Evolutionary conservation across 192 early-diverging fungal genomes (phyloP), one percentile per base, ranked within the genome.

Genomic region (Lobulomyces angularis): DNA sequence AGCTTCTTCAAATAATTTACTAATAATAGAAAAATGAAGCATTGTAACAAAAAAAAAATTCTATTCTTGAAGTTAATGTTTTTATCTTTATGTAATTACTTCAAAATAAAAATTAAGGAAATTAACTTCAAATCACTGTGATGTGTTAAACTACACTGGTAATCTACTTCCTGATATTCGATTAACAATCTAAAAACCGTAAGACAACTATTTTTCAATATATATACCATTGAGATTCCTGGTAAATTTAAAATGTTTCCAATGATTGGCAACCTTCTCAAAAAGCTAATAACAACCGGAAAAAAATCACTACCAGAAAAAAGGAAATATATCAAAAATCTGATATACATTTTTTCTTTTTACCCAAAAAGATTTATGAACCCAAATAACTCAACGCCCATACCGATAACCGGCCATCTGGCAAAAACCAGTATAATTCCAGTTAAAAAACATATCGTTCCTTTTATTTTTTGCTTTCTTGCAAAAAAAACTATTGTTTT

Each of bases 351-450:
- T 4, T 8, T 21, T 37, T 6, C 8, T 19, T 26, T 56, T 9
- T 72, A 89, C 84, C 88, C 93, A 79, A 97, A 97, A 34, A 97
- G 59, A 55, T 97, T 97, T 41, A 97, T 70, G 55, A 97, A 95
- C 5, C 93, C 93, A 72, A 95, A 86, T 12, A 75, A 54, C 52
- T 97, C 93, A 32, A 95, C 68, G 20, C 79, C 21, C 32, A 97
- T 83, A 20, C 93, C 93, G 45, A 90, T 55, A 21, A 88, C 67
- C 20, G 93, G 84, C 81, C 84, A 88, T 56, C 85, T 84, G 33
- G 82, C 33, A 61, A 97, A 82, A 5, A 97, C 88, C 30, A 97
- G 50, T 5, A 83, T 23, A 28, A 97, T 86, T 7, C 93, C 93
- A 20, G 62, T 60, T 53, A 95, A 79, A 64, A 97, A 95, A 46